Evolutionary conservation across 441 rosid genomes (phyloP), one percentile per base, ranked within the genome.

Genomic region (Pelargonium exstipulatum): DNA sequence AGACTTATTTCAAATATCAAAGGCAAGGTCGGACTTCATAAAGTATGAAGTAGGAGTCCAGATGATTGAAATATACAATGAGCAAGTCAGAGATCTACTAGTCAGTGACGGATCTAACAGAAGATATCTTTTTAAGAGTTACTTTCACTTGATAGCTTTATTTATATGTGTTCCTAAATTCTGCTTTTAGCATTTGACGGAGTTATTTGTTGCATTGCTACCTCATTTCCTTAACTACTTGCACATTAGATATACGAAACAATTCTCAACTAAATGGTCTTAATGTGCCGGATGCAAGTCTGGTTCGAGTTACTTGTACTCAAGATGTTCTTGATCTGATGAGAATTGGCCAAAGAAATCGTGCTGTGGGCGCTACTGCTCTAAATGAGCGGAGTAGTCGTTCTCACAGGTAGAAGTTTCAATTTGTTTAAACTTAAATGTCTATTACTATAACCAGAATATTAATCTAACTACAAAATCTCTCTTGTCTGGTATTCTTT

Each of bases 361-460:
- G 98, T 75, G 89, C 96, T 35, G 92, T 92, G 10, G 87, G 99
- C 61, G 88, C 98, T 66, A 95, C 99, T 6, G 94, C 97, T 53
- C 80, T 95, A 70, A 92, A 95, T 73, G 97, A 95, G 77, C 87
- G 99, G 78, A 95, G 99, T 73, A 90, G 97, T 73, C 87, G 99
- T 71, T 95, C 99, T 16, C 95, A 89, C 77, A 85, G 91, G 99
- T 94, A 69, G 26, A 55, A 0, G 14, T 55, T 55, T 55, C 8
- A 17, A 17, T 55, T 55, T 55, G 62, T 55, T 55, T 17, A 29
- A 55, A 55, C 29, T 55, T 55, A 9, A 17, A 55, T 17, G 53
- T 48, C 18, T 55, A 7, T 55, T 55, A 55, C 13, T 17, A 17
- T 17, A 55, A 7, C 20, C 24, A 0, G 62, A 18, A 10, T 18